Conservation (phyloP, 2,329 filamentous ascomycete species). For the Verticillium dahliae region DNA sequence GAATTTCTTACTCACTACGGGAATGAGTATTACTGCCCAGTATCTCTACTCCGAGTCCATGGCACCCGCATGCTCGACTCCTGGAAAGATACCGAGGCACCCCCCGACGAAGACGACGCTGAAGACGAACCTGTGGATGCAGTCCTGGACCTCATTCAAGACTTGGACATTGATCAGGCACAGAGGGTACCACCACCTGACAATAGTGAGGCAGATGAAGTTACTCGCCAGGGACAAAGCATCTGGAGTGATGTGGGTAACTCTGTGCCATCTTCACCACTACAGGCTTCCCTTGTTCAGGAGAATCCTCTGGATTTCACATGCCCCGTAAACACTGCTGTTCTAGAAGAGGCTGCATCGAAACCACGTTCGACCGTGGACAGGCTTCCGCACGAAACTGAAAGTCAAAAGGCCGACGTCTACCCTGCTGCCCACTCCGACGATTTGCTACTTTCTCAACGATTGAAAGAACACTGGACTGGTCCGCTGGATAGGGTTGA, state of each 20-base stretch:
- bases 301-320: neutral
- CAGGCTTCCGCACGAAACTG: neutral
- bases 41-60: slow-evolving; percentile 86
- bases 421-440: neutral
- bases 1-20: slow-evolving; percentile 93
- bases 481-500: neutral
- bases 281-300: neutral
- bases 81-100: slow-evolving; percentile 72
- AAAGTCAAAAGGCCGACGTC: neutral
- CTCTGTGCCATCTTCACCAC: neutral
- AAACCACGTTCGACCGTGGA: neutral
- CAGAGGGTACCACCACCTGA: neutral
- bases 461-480: neutral
- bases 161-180: neutral
- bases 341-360: neutral
- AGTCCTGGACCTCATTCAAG: neutral
- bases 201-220: neutral
- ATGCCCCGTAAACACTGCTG: neutral
- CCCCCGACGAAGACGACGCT: slow-evolving; percentile 55
- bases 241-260: neutral
- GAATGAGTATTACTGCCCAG: slow-evolving; percentile 92
- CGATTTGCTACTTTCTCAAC: neutral
- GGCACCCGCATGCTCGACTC: slow-evolving; percentile 96
- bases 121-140: slow-evolving; percentile 20
- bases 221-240: neutral